These are phyloP conservation scores for Talaromyces sp. DNA, from an alignment of 2,329 filamentous ascomycete genomes.

Conservation along the genomic window DNA sequence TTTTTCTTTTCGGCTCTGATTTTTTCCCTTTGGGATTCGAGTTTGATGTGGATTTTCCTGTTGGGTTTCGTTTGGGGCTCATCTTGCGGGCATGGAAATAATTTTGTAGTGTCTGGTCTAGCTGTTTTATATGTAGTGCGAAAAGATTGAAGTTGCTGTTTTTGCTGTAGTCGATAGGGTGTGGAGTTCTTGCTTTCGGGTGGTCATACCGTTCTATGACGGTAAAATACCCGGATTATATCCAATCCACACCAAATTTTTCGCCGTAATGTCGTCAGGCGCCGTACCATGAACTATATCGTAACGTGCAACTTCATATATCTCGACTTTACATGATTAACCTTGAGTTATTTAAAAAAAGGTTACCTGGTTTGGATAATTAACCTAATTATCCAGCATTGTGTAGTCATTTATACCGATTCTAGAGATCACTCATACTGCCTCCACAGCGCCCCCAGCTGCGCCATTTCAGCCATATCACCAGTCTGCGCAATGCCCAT, in stretches of 20 bases:
- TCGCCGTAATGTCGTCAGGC: neutral
- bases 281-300: neutral
- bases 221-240: neutral
- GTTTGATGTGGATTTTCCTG: neutral
- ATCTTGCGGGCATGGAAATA: neutral
- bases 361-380: neutral
- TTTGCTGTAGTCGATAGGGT: neutral
- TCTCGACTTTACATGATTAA: neutral
- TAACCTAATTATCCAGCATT: too few relatives aligned
- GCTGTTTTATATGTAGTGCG: neutral
- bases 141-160: neutral
- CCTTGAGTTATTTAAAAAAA: neutral
- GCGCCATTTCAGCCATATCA: constrained; percentile 8
- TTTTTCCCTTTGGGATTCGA: neutral
- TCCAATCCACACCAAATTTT: neutral
- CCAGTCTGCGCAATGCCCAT: constrained; percentile 9
- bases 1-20: neutral
- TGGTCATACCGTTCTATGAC: neutral
- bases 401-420: neutral
- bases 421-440: neutral
- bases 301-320: neutral
- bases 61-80: neutral
- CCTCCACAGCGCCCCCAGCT: constrained; percentile 7
- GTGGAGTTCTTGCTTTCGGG: neutral
- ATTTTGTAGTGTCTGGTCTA: neutral